Evolutionary conservation across 129 eudicot genomes (phyloP), one percentile per base, ranked within the genome.

Genomic region (Pseudognaphalium luteoalbum): DNA sequence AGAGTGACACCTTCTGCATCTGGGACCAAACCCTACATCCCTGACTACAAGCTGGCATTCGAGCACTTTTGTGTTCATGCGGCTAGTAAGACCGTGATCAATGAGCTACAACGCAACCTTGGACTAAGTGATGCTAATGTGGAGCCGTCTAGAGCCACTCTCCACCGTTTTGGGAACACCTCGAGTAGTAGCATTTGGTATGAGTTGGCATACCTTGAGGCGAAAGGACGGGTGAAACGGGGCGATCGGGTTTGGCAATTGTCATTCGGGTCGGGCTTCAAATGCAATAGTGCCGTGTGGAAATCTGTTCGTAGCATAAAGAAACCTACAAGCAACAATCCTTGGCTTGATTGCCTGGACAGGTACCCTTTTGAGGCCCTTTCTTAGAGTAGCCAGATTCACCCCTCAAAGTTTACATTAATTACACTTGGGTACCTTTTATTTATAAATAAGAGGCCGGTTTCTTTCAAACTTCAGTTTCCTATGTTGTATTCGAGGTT

Each of bases 151-250:
- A 75, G 97, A 1, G 87, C 84, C 58, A 87, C 99, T 5, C 75
- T 95, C 59, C 92, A 91, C 16, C 88, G 99, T 0, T 95, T 95
- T 20, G 99, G 99, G 37, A 95, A 95, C 86, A 91, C 92, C 1
- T 95, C 99, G 3, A 89, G 96, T 76, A 95, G 99, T 82, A 95
- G 97, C 76, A 95, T 95, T 35, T 95, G 99, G 99, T 95, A 95
- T 44, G 92, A 95, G 75, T 58, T 95, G 65, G 99, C 99, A 0
- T 95, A 91, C 76, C 77, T 95, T n/a, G 99, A 95, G 71, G 97
- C 97, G 0, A 91, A 91, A 80, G 96, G 87, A 33, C 80, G 76
- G 15, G 78, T 95, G 28, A 87, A 77, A 76, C 63, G 91, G 61
- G 97, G 97, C 0, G 95, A 95, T 17, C 90, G 99, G 12, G 74